phyloP scores from a whole-genome alignment of 2,329 filamentous ascomycete genomes.

The Pseudogymnoascus sp. region DNA sequence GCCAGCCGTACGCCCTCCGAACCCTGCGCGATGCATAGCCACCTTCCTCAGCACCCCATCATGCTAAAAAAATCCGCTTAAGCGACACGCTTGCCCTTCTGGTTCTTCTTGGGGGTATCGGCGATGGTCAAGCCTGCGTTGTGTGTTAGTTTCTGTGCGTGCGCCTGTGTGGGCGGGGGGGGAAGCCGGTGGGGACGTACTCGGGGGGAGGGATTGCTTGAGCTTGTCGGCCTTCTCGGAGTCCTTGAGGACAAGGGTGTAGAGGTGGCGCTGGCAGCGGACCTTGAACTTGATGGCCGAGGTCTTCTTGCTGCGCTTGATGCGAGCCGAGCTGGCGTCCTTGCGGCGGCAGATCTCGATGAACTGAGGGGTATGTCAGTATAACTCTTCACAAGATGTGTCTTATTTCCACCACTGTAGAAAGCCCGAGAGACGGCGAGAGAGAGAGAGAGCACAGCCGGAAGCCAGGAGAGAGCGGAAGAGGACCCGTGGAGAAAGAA shows the following conservation, averaged over 20 bases:
- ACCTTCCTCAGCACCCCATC: conserved; percentile 8
- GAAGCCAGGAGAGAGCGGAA: neutral
- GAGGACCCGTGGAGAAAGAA: neutral
- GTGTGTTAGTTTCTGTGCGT: conserved; percentile 14
- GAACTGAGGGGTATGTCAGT: conserved; percentile 52
- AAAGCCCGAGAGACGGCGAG: neutral
- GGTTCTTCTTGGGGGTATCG: conserved; percentile 55
- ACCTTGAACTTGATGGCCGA: conserved; percentile 99
- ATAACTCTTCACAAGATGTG: neutral
- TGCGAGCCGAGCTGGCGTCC: conserved; percentile 92
- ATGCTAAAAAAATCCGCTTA: conserved; percentile 14
- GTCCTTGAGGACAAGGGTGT: conserved; percentile 98
- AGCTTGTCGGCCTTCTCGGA: conserved; percentile 99
- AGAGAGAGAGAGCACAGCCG: conserved; percentile 1
- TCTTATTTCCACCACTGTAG: neutral
- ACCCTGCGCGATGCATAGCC: neutral
- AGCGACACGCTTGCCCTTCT: conserved; percentile 29
- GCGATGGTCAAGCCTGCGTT: conserved; percentile 46
- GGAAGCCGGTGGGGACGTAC: conserved; percentile 49
- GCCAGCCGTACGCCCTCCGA: conserved; percentile 5
- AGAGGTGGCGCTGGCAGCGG: conserved; percentile 91
- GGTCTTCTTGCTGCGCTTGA: conserved; percentile 90
- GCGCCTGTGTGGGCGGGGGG: conserved; percentile 34
- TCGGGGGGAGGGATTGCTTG: conserved; percentile 95
- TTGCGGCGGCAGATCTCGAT: conserved; percentile 99